A percentile compares a stretch with the other conserved stretches of the same genome.
Conservation (phyloP, 768 basidiomycete species). For the Lyophyllum decastes region DNA sequence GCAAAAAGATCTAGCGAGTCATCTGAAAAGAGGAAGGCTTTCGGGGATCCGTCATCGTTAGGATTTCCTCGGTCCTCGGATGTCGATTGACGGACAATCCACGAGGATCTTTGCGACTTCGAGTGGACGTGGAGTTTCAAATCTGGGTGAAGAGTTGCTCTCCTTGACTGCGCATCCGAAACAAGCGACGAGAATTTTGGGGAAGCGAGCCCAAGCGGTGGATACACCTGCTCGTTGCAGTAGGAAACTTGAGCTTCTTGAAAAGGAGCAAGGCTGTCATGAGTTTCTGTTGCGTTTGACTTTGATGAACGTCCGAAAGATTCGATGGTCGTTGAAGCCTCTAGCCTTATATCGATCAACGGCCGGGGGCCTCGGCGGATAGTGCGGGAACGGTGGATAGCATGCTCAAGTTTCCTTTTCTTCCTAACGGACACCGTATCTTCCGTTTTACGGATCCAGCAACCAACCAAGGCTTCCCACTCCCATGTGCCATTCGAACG, state of each 20-base stretch:
- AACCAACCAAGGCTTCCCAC: constrained; percentile 49
- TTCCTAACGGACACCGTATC: constrained; percentile 6
- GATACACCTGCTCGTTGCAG: neutral
- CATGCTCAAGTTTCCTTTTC: constrained; percentile 8
- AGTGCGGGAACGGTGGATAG: neutral
- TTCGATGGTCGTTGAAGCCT: neutral
- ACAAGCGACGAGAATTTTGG: constrained; percentile 3
- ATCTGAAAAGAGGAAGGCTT: constrained; percentile 35
- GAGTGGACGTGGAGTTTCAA: neutral
- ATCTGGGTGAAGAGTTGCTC: constrained; percentile 3
- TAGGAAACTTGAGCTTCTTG: neutral
- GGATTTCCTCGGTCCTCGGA: neutral
- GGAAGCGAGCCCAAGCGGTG: neutral
- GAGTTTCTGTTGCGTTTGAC: neutral
- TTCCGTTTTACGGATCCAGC: constrained; percentile 39
- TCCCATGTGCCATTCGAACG: constrained; percentile 32
- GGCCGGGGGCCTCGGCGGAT: neutral
- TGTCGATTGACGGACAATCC: neutral
- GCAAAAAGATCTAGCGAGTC: constrained; percentile 54
- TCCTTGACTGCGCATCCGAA: constrained; percentile 1
- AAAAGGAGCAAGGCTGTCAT: neutral
- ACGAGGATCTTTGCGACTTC: neutral
- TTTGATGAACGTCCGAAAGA: neutral
- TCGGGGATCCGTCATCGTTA: constrained; percentile 1
- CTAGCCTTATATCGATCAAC: neutral